These are phyloP conservation scores for Fusarium dlaminii DNA, from an alignment of 2,329 filamentous ascomycete species.

Conservation along the genomic window DNA sequence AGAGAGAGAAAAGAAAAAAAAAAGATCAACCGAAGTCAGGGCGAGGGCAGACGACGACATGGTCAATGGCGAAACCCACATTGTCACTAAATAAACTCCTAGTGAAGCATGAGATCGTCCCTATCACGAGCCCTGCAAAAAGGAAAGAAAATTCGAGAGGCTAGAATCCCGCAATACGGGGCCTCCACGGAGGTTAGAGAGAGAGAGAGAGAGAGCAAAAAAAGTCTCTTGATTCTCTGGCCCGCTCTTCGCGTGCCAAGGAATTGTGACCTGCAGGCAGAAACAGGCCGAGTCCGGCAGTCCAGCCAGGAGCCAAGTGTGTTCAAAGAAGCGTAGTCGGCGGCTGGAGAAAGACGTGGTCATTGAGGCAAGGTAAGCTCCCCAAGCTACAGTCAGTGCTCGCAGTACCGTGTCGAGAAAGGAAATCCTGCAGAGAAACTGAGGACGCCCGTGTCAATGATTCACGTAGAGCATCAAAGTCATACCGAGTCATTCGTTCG, in stretches of 20 bases:
- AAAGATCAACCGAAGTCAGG: constrained; percentile 10
- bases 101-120: constrained; percentile 13
- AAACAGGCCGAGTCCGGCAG: constrained; percentile 26
- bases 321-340: not conserved
- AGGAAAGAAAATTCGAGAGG: not conserved
- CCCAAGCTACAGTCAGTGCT: not conserved
- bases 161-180: constrained; percentile 1
- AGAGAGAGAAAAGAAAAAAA: not conserved
- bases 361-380: not conserved
- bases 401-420: not conserved
- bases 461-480: not conserved
- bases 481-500: not conserved
- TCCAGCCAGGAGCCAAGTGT: not conserved
- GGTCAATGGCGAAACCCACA: constrained; percentile 20
- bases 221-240: constrained; percentile 11
- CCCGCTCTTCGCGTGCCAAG: constrained; percentile 12
- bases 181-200: not conserved
- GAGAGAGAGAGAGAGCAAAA: not conserved
- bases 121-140: constrained; percentile 27
- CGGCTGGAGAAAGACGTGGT: not conserved
- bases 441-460: not conserved
- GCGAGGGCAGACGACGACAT: constrained; percentile 5
- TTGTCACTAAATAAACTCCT: not conserved
- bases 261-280: constrained; percentile 3
- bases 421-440: not conserved